A percentile compares a stretch with the other conserved stretches of the same genome.
These are phyloP conservation scores for Dalbergia cochinchinensis DNA, from an alignment of 306 rosid genomes.

Conservation along the genomic window DNA sequence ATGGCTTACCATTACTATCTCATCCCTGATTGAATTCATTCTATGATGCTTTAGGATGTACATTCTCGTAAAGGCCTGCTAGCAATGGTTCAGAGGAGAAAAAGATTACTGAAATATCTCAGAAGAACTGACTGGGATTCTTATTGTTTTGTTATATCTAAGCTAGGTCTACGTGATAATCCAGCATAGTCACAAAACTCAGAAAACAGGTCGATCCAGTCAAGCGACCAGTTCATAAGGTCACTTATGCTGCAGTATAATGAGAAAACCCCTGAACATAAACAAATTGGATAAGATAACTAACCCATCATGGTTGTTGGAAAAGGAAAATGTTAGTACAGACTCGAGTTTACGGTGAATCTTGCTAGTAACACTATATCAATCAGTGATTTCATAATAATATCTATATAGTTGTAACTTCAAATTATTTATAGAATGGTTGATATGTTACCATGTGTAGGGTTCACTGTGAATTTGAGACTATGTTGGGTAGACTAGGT, in stretches of 20 bases:
- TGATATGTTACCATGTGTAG: too few relatives aligned
- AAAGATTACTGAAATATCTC: slow-evolving; percentile 81
- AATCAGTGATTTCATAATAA: too few relatives aligned
- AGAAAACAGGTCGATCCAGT: background rate
- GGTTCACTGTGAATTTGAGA: too few relatives aligned
- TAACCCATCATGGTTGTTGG: background rate
- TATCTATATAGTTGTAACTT: too few relatives aligned
- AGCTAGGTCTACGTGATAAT: slow-evolving; percentile 88
- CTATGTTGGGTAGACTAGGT: too few relatives aligned
- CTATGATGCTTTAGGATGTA: slow-evolving; percentile 67
- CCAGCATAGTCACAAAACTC: slow-evolving; percentile 53
- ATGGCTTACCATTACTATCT: background rate
- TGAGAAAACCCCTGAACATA: background rate
- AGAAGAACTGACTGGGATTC: slow-evolving; percentile 97
- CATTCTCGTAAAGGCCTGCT: slow-evolving; percentile 89
- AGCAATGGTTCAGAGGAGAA: slow-evolving; percentile 91
- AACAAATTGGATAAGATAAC: background rate
- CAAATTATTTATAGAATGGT: too few relatives aligned
- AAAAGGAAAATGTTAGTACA: background rate
- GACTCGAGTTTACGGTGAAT: too few relatives aligned
- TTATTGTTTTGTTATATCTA: slow-evolving; percentile 80
- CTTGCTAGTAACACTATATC: too few relatives aligned
- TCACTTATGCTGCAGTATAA: background rate
- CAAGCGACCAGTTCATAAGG: background rate
- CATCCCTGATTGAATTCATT: slow-evolving; percentile 38